Conservation (phyloP, 495 filamentous ascomycete genomes). For the Terfezia boudieri region DNA sequence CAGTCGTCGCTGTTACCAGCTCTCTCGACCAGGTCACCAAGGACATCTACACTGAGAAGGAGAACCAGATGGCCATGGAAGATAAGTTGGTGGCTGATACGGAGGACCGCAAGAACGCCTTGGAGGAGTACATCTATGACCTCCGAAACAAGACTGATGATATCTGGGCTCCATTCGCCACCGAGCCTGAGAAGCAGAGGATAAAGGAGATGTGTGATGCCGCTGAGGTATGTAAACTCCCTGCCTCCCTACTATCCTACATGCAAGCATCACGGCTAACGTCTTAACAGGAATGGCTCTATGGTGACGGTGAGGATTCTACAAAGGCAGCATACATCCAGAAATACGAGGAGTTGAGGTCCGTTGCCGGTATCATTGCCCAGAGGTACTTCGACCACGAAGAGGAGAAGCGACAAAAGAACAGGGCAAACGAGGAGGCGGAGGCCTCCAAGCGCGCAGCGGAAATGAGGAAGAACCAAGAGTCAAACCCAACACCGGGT, state of each 20-base stretch:
- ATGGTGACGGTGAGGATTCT: constrained; percentile 89
- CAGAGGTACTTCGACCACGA: constrained; percentile 89
- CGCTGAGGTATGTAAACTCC: constrained; percentile 45
- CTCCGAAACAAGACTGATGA: constrained; percentile 83
- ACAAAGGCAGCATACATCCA: constrained; percentile 80
- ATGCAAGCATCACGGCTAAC: neutral
- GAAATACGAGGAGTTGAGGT: constrained; percentile 90
- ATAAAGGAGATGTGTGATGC: constrained; percentile 55
- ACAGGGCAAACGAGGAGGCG: constrained; percentile 57
- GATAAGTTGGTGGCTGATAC: constrained; percentile 97
- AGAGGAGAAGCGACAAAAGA: constrained; percentile 64
- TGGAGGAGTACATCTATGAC: constrained; percentile 93
- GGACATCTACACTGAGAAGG: constrained; percentile 48
- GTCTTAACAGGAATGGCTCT: constrained; percentile 68
- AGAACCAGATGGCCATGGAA: constrained; percentile 82
- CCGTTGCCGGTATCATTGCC: constrained; percentile 71
- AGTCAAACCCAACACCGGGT: constrained; percentile 29
- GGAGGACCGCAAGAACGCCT: constrained; percentile 98
- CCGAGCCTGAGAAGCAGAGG: constrained; percentile 79
- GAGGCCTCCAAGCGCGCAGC: constrained; percentile 50
- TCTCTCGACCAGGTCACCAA: constrained; percentile 49
- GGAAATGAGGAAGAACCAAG: constrained; percentile 32
- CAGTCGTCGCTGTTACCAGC: constrained; percentile 60
- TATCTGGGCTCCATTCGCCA: constrained; percentile 67
- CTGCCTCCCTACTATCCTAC: neutral